These are phyloP conservation scores for Rhynchospora pubera DNA, from an alignment of 176 grass and related monocot species.

Conservation along the genomic window DNA sequence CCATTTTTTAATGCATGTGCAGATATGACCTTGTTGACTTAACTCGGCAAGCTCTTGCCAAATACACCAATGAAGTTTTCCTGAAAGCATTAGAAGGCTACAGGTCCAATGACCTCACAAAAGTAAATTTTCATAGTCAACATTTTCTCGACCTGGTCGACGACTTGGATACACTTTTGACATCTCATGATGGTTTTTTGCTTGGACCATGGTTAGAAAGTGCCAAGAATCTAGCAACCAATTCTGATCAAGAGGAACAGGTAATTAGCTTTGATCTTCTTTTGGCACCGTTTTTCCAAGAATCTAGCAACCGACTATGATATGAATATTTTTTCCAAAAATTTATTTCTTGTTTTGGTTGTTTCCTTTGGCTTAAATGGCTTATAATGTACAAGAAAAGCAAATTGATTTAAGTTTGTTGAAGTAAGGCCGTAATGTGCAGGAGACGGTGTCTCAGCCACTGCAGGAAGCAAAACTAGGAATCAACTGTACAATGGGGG, in stretches of 20 bases:
- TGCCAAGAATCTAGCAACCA: slow-evolving; percentile 54
- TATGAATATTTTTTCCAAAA: too few species aligned
- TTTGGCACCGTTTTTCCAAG: not conserved
- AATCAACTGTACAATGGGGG: not conserved
- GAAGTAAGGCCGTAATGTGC: not conserved
- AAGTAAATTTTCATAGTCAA: slow-evolving; percentile 30
- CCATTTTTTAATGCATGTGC: slow-evolving; percentile 6
- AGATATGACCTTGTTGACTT: slow-evolving; percentile 84
- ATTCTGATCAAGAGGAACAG: slow-evolving; percentile 45
- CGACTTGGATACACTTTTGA: slow-evolving; percentile 49
- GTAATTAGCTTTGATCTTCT: slow-evolving; percentile 20
- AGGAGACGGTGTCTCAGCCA: not conserved
- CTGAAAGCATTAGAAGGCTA: slow-evolving; percentile 49
- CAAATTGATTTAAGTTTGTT: not conserved
- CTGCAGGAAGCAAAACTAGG: not conserved
- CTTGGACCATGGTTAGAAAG: slow-evolving; percentile 76
- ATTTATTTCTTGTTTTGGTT: not conserved
- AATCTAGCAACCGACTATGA: too few species aligned
- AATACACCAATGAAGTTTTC: slow-evolving; percentile 70
- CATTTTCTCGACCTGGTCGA: slow-evolving; percentile 55
- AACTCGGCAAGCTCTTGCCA: slow-evolving; percentile 69
- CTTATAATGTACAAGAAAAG: not conserved
- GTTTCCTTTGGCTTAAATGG: not conserved
- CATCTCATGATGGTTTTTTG: slow-evolving; percentile 71
- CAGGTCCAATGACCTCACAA: slow-evolving; percentile 34